These are phyloP conservation scores for Endotrypanum monterogeii DNA, from an alignment of 208 protist species.

Conservation along the genomic window DNA sequence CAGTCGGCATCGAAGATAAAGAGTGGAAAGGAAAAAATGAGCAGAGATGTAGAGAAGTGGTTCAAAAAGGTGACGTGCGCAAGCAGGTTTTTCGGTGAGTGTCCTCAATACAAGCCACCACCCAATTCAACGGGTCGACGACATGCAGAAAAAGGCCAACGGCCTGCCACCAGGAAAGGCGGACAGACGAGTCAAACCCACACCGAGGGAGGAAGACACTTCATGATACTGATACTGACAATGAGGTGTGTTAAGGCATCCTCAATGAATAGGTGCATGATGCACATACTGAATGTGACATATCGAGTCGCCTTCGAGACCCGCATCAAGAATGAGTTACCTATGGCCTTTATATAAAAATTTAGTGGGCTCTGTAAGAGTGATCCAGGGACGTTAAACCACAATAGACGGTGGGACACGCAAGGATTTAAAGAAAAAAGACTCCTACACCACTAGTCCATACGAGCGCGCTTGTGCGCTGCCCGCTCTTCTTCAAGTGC, in stretches of 20 bases:
- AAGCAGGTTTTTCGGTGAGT: too few species aligned
- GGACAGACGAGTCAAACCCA: background rate
- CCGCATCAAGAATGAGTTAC: too few species aligned
- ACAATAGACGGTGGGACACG: background rate
- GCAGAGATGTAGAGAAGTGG: too few species aligned
- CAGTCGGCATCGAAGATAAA: too few species aligned
- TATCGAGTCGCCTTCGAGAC: too few species aligned
- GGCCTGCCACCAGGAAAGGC: background rate
- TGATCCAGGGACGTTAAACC: background rate
- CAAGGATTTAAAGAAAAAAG: background rate
- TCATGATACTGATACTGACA: too few species aligned
- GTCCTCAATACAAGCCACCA: too few species aligned
- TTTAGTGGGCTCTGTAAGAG: background rate
- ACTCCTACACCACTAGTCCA: conserved; percentile 5
- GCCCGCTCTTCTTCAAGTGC: conserved; percentile 47
- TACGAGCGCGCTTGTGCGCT: conserved; percentile 42
- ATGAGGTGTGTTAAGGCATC: background rate
- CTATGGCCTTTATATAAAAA: background rate
- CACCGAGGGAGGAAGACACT: background rate
- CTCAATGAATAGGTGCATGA: background rate
- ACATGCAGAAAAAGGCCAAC: background rate
- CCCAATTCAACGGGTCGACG: background rate
- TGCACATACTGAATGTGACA: too few species aligned
- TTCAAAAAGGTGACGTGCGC: too few species aligned
- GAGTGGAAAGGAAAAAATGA: too few species aligned